These are phyloP conservation scores for Lunularia cruciata DNA, from an alignment of 225 moss, liverwort and hornwort species.

Conservation along the genomic window DNA sequence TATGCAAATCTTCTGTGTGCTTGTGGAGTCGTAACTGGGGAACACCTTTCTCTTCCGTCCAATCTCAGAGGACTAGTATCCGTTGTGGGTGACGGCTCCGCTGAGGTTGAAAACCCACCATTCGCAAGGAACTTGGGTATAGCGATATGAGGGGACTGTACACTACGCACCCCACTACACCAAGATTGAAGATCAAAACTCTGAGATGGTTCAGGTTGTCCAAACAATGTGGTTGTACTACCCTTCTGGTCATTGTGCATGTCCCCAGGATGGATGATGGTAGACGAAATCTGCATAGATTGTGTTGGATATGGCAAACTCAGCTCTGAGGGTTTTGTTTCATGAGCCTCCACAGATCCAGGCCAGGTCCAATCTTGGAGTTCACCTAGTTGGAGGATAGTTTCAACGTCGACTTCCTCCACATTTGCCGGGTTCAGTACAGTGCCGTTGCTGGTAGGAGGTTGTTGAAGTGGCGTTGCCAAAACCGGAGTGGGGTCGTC, in stretches of 20 bases:
- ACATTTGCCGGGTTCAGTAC: constrained; percentile 35
- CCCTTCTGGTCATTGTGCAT: constrained; percentile 42
- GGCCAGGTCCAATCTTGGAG: constrained; percentile 72
- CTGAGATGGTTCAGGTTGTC: constrained; percentile 24
- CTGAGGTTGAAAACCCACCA: constrained; percentile 38
- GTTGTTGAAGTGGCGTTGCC: constrained; percentile 28
- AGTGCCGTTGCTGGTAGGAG: constrained; percentile 21
- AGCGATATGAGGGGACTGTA: constrained; percentile 34
- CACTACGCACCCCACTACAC: constrained; percentile 45
- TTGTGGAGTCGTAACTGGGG: constrained; percentile 53
- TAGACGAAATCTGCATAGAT: constrained; percentile 32
- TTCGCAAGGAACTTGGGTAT: constrained; percentile 36
- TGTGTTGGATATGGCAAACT: constrained; percentile 40
- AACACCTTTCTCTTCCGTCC: constrained; percentile 46
- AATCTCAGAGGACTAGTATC: constrained; percentile 45
- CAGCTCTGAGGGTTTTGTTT: constrained; percentile 44
- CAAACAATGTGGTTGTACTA: constrained; percentile 39
- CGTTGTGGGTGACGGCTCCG: constrained; percentile 47
- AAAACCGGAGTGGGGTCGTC: constrained; percentile 41
- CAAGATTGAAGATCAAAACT: constrained; percentile 57
- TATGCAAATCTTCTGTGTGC: constrained; percentile 38
- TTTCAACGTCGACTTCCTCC: constrained; percentile 57
- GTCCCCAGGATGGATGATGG: constrained; percentile 35
- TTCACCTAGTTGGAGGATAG: constrained; percentile 56
- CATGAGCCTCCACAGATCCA: constrained; percentile 36